Evolutionary conservation across 352 stramenopile species (phyloP).

Genomic region (Pythium dissotocum): DNA sequence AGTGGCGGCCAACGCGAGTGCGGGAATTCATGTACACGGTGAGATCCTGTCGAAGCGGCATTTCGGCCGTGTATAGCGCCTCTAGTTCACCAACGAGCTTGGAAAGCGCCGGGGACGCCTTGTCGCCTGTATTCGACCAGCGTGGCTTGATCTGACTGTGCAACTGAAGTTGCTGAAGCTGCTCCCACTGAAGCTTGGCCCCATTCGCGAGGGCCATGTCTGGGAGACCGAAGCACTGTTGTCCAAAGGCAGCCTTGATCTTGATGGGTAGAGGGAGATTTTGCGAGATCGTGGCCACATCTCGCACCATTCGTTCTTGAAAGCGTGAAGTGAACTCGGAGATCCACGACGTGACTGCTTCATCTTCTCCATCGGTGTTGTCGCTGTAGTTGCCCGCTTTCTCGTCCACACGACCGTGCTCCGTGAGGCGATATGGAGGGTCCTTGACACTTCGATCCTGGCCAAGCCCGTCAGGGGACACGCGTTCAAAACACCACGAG

Average conservation of each 20-base stretch:
- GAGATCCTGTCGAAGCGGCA: background rate
- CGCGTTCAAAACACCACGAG: slow-evolving; percentile 1
- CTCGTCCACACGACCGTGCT: background rate
- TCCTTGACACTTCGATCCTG: background rate
- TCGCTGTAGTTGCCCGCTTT: background rate
- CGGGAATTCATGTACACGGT: background rate
- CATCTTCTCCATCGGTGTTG: background rate
- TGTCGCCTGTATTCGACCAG: background rate
- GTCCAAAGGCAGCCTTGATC: slow-evolving; percentile 6
- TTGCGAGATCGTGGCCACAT: background rate
- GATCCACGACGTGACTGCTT: background rate
- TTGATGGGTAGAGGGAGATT: background rate
- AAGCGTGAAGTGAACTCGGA: background rate
- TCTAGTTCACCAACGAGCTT: background rate
- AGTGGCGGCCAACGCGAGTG: background rate
- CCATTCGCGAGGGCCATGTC: background rate
- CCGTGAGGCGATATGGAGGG: background rate
- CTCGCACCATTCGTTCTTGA: background rate
- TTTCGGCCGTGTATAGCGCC: background rate
- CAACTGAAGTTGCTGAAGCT: background rate
- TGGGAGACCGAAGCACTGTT: background rate
- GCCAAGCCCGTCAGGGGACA: background rate
- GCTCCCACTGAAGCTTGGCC: background rate
- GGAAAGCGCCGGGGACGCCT: background rate
- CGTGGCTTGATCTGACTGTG: background rate